Percentiles rank a stretch among this genome's conserved stretches.
phyloP scores from a whole-genome alignment of 352 stramenopile genomes.

The Pythium guiyangense region DNA sequence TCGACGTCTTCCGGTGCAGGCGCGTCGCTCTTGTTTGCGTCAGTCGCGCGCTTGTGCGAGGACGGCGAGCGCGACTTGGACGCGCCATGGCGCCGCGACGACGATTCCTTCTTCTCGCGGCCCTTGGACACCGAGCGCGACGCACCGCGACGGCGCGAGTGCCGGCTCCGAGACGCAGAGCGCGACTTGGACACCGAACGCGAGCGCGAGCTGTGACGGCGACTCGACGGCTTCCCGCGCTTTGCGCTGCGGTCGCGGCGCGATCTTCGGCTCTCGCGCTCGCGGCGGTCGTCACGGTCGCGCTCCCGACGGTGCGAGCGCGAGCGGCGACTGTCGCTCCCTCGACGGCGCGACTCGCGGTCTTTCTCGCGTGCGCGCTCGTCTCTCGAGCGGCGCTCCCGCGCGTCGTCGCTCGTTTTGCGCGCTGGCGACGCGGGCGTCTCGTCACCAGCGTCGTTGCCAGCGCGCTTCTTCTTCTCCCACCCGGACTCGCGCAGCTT shows the following conservation, averaged over 20 bases:
- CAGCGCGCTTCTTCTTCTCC: constrained; percentile 40
- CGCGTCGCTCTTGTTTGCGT: background rate
- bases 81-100: constrained; percentile 11
- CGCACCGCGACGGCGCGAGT: constrained; percentile 6
- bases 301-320: constrained; percentile 22
- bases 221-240: constrained; percentile 1
- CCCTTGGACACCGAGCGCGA: constrained; percentile 11
- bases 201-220: constrained; percentile 7
- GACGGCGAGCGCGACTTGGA: constrained; percentile 30
- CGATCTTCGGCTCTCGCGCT: constrained; percentile 16
- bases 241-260: constrained; percentile 11
- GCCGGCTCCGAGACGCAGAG: constrained; percentile 12
- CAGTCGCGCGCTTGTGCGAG: background rate
- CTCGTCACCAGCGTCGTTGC: constrained; percentile 15
- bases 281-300: constrained; percentile 22
- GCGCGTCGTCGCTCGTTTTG: constrained; percentile 14
- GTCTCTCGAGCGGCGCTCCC: background rate
- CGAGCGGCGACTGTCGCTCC: constrained; percentile 19
- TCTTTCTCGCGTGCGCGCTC: constrained; percentile 4
- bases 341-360: constrained; percentile 10
- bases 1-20: constrained; percentile 5
- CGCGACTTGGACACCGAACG: constrained; percentile 19
- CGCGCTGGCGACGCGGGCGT: constrained; percentile 1
- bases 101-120: constrained; percentile 8
- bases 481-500: constrained; percentile 68